A percentile compares a stretch with the other conserved stretches of the same genome.
Conservation (phyloP, 495 filamentous ascomycete species). For the Lasiosphaeria miniovina region DNA sequence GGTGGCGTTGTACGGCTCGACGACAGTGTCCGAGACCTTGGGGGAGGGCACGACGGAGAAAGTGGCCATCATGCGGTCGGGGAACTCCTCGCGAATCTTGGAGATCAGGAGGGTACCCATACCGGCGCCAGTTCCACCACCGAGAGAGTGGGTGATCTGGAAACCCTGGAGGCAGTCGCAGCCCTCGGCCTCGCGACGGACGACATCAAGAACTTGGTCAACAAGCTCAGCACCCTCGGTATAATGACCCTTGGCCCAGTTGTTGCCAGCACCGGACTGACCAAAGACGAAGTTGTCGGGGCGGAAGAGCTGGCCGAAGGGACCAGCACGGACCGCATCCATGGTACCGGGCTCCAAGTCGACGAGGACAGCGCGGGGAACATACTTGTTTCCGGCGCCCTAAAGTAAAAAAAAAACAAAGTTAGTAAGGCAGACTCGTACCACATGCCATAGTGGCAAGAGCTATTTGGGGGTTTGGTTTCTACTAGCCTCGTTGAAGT, state of each 20-base stretch:
- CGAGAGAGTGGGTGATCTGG: constrained; percentile 99
- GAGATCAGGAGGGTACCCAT: constrained; percentile 99
- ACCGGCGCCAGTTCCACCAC: constrained; percentile 99
- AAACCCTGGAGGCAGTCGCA: constrained; percentile 99
- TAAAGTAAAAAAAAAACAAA: constrained; percentile 34
- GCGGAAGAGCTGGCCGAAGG: constrained; percentile 99
- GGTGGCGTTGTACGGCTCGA: constrained; percentile 99
- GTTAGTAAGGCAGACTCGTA: constrained; percentile 2
- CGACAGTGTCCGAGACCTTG: constrained; percentile 99
- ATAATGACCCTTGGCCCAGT: constrained; percentile 99
- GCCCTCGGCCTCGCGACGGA: constrained; percentile 97
- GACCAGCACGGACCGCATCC: constrained; percentile 98
- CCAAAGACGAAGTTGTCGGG: constrained; percentile 99
- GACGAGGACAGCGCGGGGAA: constrained; percentile 98
- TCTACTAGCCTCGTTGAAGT: constrained; percentile 93
- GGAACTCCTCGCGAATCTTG: constrained; percentile 99
- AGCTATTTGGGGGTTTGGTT: neutral
- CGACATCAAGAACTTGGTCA: constrained; percentile 96
- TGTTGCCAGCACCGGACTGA: constrained; percentile 99
- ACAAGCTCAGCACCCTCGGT: constrained; percentile 99
- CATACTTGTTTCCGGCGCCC: constrained; percentile 97
- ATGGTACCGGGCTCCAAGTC: constrained; percentile 98
- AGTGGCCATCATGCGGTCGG: constrained; percentile 99
- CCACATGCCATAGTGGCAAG: neutral
- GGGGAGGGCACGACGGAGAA: constrained; percentile 99